Conservation (phyloP, 1,139 yeast species). For the Suhomyces chickasaworum region DNA sequence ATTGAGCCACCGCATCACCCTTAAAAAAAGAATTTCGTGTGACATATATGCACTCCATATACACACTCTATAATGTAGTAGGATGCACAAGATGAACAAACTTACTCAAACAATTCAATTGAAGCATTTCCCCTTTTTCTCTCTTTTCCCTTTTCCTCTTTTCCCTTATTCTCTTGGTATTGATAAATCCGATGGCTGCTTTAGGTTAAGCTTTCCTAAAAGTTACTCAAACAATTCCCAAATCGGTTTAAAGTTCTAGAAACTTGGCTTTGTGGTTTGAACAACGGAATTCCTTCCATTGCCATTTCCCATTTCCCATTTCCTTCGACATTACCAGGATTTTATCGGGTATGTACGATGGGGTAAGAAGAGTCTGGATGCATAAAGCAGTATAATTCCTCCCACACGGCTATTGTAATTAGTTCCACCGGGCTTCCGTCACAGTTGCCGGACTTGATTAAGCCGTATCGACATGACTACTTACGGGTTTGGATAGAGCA, state of each 20-base stretch:
- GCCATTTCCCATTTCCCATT: no score
- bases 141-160: no score
- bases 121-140: no score
- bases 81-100: no score
- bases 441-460: no score
- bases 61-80: no score
- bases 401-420: background rate
- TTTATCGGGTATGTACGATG: background rate
- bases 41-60: background rate
- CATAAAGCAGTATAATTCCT: no score
- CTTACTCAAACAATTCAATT: no score
- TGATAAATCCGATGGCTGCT: background rate
- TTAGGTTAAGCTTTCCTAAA: no score
- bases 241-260: background rate
- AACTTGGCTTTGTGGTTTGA: background rate
- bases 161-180: background rate
- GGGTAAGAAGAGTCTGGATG: background rate
- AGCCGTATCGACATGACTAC: no score
- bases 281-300: background rate
- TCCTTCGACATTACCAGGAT: no score
- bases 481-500: no score
- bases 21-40: background rate
- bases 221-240: background rate
- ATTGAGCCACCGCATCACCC: conserved; percentile 77
- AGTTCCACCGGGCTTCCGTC: background rate